Conservation (phyloP, 2,329 filamentous ascomycete genomes). For the Trichoderma breve region DNA sequence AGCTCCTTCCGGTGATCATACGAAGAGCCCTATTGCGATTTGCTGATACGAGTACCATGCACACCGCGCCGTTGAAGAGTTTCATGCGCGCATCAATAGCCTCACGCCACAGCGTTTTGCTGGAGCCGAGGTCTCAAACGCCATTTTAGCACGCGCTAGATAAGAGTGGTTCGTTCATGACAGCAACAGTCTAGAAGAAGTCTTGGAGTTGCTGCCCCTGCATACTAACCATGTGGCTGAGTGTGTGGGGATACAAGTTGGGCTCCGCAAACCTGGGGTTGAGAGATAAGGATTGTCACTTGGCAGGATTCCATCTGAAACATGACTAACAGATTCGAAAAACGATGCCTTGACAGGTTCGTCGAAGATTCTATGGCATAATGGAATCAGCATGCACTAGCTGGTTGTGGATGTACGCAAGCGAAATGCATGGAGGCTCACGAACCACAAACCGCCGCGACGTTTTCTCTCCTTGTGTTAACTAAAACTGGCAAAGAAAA, state of each 20-base stretch:
- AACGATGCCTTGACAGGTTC: background rate
- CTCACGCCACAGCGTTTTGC: background rate
- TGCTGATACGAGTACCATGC: background rate
- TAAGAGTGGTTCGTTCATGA: background rate
- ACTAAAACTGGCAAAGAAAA: background rate
- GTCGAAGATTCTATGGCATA: background rate
- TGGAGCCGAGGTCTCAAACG: constrained; percentile 1
- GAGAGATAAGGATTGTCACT: constrained; percentile 1
- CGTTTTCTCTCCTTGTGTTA: background rate
- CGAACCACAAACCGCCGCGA: background rate
- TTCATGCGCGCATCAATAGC: background rate
- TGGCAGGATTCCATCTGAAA: constrained; percentile 1
- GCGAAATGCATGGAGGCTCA: background rate
- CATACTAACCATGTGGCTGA: background rate
- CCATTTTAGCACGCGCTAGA: constrained; percentile 1
- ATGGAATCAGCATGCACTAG: background rate
- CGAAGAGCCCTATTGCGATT: background rate
- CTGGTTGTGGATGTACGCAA: background rate
- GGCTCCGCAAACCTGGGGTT: constrained; percentile 13
- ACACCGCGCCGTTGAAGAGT: background rate
- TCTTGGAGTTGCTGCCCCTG: background rate
- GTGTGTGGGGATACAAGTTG: background rate
- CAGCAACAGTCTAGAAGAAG: background rate
- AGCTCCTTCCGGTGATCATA: background rate
- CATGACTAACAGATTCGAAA: background rate